Evolutionary conservation across 441 rosid genomes (phyloP), one percentile per base, ranked within the genome.

Genomic region (Populus tomentosa): DNA sequence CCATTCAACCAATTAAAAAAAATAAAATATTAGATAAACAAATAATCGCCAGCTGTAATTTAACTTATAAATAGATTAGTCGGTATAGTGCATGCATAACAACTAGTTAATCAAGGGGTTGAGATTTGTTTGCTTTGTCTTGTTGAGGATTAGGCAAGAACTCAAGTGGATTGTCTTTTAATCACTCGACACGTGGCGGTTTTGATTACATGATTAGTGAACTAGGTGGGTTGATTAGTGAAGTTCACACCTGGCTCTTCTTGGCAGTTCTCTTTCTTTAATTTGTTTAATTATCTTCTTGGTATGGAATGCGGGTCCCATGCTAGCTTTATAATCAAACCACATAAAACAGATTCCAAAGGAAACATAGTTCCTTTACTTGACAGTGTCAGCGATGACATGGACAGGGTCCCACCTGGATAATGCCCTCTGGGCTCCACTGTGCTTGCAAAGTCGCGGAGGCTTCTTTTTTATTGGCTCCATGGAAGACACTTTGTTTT

Each of bases 271-370:
- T 5, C 10, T 23, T 40, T 67, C 13, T 28, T 30, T 46, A 26
- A 26, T 53, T 18, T 9, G 1, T 21, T 21, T 5, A 14, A 5
- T 65, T 40, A 68, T 77, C 42, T 24, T 23, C 0, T 38, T 14
- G 75, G 69, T 38, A 36, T 75, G 79, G 72, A 7, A 40, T 3
- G 71, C 65, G 77, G 84, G 80, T 67, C 84, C 84, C 77, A 16
- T 1, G 4, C 20, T 65, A 13, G 36, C 69, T 28, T 28, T 28
- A 65, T 8, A 10, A 65, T 28, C 18, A 66, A 66, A 66, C 35
- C 35, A 28, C 69, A 24, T 5, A 28, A 6, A 6, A 24, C 35
- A 10, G 33, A 28, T 32, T 67, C 66, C 23, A 7, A 46, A 14
- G 18, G 56, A 46, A 4, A 46, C 16, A 13, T 46, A 46, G 56